Percentiles rank a stretch among this genome's conserved stretches.
phyloP scores from a whole-genome alignment of 768 basidiomycete genomes.

The Kwoniella bestiolae region DNA sequence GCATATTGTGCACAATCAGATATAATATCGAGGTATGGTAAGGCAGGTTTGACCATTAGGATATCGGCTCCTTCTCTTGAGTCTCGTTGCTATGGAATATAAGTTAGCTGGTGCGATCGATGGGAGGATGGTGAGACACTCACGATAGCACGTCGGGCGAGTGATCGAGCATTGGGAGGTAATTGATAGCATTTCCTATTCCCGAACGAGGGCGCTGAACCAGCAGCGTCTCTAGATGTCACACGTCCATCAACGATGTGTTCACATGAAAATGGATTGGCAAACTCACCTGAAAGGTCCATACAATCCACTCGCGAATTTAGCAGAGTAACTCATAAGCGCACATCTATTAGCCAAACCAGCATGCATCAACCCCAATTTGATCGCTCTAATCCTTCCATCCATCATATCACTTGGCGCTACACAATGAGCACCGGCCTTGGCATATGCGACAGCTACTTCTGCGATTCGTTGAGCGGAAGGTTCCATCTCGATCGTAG shows the following conservation, averaged over 20 bases:
- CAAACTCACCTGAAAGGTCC: conserved; percentile 84
- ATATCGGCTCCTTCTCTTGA: conserved; percentile 91
- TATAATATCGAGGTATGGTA: conserved; percentile 97
- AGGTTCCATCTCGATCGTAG: conserved; percentile 66
- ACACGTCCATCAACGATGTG: not conserved
- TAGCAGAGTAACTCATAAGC: conserved; percentile 96
- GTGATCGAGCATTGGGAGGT: conserved; percentile 81
- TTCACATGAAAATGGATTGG: not conserved
- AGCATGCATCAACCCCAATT: conserved; percentile 76
- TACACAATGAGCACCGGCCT: conserved; percentile 95
- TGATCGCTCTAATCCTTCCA: conserved; percentile 87
- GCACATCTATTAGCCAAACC: conserved; percentile 86
- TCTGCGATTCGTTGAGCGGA: conserved; percentile 88
- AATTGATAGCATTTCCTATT: conserved; percentile 98
- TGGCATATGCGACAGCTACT: conserved; percentile 88
- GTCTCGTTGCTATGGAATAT: conserved; percentile 73
- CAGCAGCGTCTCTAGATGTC: conserved; percentile 82
- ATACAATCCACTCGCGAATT: conserved; percentile 93
- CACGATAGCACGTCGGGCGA: conserved; percentile 91
- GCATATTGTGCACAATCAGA: conserved; percentile 81
- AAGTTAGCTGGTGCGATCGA: not conserved
- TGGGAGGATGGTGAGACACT: conserved; percentile 45
- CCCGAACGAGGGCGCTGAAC: conserved; percentile 91
- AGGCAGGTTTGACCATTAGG: conserved; percentile 96
- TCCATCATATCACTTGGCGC: conserved; percentile 99